phyloP scores from a whole-genome alignment of 1,139 yeast species.

The Candida labiduridarum region DNA sequence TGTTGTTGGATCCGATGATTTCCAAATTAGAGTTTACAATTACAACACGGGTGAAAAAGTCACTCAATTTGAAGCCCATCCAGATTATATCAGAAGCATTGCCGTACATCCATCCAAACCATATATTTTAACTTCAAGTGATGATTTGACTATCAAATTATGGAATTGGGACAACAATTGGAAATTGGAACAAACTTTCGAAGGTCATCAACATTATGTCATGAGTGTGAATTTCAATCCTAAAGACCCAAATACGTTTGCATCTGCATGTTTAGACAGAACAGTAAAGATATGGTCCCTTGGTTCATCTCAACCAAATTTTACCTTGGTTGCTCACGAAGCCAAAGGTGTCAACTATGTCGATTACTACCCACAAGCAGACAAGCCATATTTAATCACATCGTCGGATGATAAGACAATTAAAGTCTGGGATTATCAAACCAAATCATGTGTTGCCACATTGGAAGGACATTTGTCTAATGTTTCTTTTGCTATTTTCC shows the following conservation, averaged over 20 bases:
- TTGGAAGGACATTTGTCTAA: constrained; percentile 92
- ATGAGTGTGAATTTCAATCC: constrained; percentile 96
- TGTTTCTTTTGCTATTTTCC: constrained; percentile 96
- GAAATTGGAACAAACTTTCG: constrained; percentile 87
- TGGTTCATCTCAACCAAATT: constrained; percentile 87
- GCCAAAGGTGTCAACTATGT: constrained; percentile 94
- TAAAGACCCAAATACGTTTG: constrained; percentile 96
- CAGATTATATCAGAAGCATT: constrained; percentile 90
- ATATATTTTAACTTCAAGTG: constrained; percentile 84
- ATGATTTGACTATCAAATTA: constrained; percentile 85
- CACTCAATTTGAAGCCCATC: constrained; percentile 96
- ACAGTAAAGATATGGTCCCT: constrained; percentile 97
- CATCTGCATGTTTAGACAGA: constrained; percentile 93
- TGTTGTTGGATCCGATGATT: constrained; percentile 94
- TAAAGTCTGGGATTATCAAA: constrained; percentile 96
- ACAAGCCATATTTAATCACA: constrained; percentile 92
- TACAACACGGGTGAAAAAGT: constrained; percentile 95
- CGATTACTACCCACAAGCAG: constrained; percentile 95
- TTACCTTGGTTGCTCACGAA: constrained; percentile 89
- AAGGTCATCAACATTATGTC: constrained; percentile 94
- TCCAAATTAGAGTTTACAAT: constrained; percentile 88
- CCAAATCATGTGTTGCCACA: constrained; percentile 92
- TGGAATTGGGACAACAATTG: constrained; percentile 98
- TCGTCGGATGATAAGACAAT: constrained; percentile 91
- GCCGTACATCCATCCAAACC: constrained; percentile 96